Evolutionary conservation across 495 filamentous ascomycete species (phyloP), one percentile per base, ranked within the genome.

Genomic region (Talaromyces borbonicus): DNA sequence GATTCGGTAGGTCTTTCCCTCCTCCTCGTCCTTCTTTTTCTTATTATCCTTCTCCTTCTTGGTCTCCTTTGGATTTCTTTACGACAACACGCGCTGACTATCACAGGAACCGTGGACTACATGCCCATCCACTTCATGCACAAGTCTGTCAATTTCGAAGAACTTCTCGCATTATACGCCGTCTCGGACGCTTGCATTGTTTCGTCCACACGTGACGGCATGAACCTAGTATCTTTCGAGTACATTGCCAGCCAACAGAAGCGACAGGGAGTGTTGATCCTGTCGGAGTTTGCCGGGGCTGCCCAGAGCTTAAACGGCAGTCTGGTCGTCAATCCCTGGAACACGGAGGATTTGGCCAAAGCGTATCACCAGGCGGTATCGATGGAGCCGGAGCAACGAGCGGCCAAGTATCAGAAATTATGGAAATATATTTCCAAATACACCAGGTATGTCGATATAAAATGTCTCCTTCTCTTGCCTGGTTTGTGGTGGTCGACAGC

Each of bases 141-240:
- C 69, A 90, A 95, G 60, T 90, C 85, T 4, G 87, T 96, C 59
- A 73, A 79, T 32, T 95, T 95, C 52, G 85, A 95, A 51, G 90
- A 97, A 63, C 77, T 97, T 15, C 85, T 92, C 40, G 90, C 90
- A 0, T 74, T 97, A 3, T 97, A 97, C 53, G 86, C 90, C 14
- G 83, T 95, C 16, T 92, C 86, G 6, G 92, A 96, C 60, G 88
- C 87, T 22, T 97, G 90, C 59, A 77, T 97, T 15, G 90, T 97
- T 33, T 90, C 85, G 20, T 96, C 90, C 2, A 96, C 92, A 5
- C 78, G 92, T n/a, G 90, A 97, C 58, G 90, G 90, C 48, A 97
- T 97, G 90, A 97, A 97, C 60, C 77, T 97, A n/a, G 90, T 97
- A 25, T 92, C 87, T 18, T 97, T 93, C 66, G 90, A 97, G 66